These are phyloP conservation scores for Nannochloropsis salina DNA, from an alignment of 108 stramenopile genomes.

Conservation along the genomic window DNA sequence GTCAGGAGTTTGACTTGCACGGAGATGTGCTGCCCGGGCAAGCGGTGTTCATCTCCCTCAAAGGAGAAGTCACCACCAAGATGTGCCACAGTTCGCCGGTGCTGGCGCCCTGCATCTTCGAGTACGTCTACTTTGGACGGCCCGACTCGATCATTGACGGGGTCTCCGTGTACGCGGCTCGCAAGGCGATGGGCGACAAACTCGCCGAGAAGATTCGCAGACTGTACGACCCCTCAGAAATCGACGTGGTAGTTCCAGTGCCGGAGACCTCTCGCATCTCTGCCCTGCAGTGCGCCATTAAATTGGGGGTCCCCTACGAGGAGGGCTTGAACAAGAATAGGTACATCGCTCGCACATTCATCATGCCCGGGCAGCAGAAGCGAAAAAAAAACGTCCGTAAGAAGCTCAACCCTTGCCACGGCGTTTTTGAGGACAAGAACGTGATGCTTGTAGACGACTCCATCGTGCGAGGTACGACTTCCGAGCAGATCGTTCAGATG, in stretches of 20 bases:
- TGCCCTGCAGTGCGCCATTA: slow-evolving; percentile 70
- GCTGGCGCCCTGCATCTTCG: slow-evolving; percentile 85
- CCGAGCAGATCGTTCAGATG: slow-evolving; percentile 88
- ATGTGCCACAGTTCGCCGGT: slow-evolving; percentile 25
- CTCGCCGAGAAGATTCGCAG: slow-evolving; percentile 32
- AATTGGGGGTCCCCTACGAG: slow-evolving; percentile 59
- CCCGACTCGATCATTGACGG: slow-evolving; percentile 67
- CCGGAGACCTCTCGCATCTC: slow-evolving; percentile 86
- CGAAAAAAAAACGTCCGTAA: slow-evolving; percentile 81
- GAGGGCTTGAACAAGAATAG: slow-evolving; percentile 96
- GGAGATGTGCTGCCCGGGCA: slow-evolving; percentile 80
- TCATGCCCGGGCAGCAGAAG: slow-evolving; percentile 92
- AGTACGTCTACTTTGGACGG: slow-evolving; percentile 96
- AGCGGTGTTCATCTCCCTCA: slow-evolving; percentile 66
- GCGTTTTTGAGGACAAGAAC: slow-evolving; percentile 48
- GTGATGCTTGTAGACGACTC: slow-evolving; percentile 91
- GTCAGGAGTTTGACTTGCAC: slow-evolving; percentile 71
- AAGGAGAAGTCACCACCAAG: slow-evolving; percentile 38
- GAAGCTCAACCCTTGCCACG: slow-evolving; percentile 88
- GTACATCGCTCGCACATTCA: slow-evolving; percentile 95
- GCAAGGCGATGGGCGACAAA: slow-evolving; percentile 30
- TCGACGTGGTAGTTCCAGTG: slow-evolving; percentile 93
- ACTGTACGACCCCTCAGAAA: slow-evolving; percentile 69
- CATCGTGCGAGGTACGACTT: slow-evolving; percentile 90
- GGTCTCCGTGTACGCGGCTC: slow-evolving; percentile 40